Evolutionary conservation across 768 basidiomycete species (phyloP), one percentile per base, ranked within the genome.

Genomic region (Suillus hirtellus): DNA sequence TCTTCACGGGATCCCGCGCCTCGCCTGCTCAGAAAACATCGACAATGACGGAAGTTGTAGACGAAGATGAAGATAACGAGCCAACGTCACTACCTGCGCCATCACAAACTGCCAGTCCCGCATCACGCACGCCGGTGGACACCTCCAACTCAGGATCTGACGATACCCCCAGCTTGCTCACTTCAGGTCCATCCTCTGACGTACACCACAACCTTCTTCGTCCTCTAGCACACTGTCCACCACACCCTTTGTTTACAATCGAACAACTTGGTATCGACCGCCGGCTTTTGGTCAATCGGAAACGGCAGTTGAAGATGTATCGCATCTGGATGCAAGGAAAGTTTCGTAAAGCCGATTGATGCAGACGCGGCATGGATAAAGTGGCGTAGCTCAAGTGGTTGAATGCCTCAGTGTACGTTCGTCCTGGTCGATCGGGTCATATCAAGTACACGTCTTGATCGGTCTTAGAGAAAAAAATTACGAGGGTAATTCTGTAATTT

Each of bases 221-320:
- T 17, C 67, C 70, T 6, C 65, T 64, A 1, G 21, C 56, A 1
- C 58, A 65, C 24, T 64, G 63, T 47, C 79, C 80, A 15, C 69
- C 81, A 1, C 86, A 87, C 53, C 86, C 89, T 6, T 78, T 94
- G 42, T 96, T 98, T 75, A 72, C 80, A n/a, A 83, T 86, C n/a
- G 85, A 89, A 62, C 92, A 94, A 70, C 82, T 99, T 2, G 95
- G 95, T 2, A 85, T 95, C 7, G 97, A 99, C 78, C 81, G 95
- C 8, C 83, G 97, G 49, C 77, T 99, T 62, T 81, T 99, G 50
- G 89, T 99, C 60, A 99, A 99, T 71, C 83, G 97, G 53, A 98
- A 97, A 77, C 81, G 93, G 63, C 91, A 95, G 77, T 77, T 97
- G 59, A 96, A 96, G 76, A 99, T 99, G 97, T 98, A 96, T 73